phyloP scores from a whole-genome alignment of 257 asterid species.

The Asclepias syriaca region DNA sequence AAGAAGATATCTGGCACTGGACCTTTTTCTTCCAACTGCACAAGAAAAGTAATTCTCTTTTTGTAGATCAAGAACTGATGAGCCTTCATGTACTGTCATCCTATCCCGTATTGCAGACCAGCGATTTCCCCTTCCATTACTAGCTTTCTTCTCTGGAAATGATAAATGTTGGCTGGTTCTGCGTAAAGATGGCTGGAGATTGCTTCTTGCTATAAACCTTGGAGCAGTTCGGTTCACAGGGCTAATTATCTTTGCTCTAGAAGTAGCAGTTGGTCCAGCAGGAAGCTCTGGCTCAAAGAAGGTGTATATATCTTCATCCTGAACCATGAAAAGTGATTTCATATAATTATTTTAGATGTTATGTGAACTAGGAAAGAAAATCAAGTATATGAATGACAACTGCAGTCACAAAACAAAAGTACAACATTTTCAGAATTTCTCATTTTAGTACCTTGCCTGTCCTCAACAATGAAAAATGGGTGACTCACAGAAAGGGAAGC shows the following conservation, averaged over 20 bases:
- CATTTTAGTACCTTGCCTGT: background rate
- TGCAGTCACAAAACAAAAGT: background rate
- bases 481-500: background rate
- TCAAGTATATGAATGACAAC: background rate
- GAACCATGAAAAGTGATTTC: conserved; percentile 3
- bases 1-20: conserved; percentile 72
- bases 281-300: conserved; percentile 94
- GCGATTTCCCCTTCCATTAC: conserved; percentile 45
- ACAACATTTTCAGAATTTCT: background rate
- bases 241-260: conserved; percentile 48
- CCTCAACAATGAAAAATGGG: background rate
- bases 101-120: conserved; percentile 54
- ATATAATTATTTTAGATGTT: background rate
- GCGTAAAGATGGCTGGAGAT: conserved; percentile 27
- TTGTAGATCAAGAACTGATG: conserved; percentile 83
- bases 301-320: conserved; percentile 85
- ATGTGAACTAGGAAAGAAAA: background rate
- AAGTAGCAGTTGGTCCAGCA: conserved; percentile 30
- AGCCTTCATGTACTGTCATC: conserved; percentile 70
- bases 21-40: conserved; percentile 72
- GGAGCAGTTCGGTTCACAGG: conserved; percentile 32
- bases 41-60: conserved; percentile 86
- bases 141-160: conserved; percentile 35
- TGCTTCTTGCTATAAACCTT: conserved; percentile 35
- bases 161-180: conserved; percentile 32